Evolutionary conservation across 805 yeast genomes (phyloP), one percentile per base, ranked within the genome.

Genomic region (Cyberlindnera mrakii): DNA sequence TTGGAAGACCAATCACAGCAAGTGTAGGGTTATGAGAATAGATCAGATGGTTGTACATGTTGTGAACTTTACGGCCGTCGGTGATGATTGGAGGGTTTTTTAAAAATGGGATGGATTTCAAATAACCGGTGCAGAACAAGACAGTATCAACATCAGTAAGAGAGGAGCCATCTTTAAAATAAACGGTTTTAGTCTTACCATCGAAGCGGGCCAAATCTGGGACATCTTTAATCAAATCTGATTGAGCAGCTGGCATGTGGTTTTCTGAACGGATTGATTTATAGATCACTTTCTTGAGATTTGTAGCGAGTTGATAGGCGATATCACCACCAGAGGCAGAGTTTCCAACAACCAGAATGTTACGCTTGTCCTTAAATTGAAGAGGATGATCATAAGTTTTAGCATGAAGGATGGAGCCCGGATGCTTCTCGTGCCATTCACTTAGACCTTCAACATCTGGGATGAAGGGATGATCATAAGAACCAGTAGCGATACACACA

Each of bases 311-410:
- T 55, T 84, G 90, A 44, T 71, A 72, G 3, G 87, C 75, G 34
- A 85, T 66, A 56, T 88, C 96, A 16, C 78, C 74, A 23, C 91
- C 96, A 27, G 88, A 79, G 3, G 93, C 83, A 10, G 82, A 78
- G 52, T 80, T 82, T 0, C 95, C 95, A n/a, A 86, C 76, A 6
- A 85, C 72, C 35, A 86, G 59, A 14, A 81, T 77, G 29, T 62
- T 69, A 35, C 66, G 60, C 19, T 66, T 61, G 6, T 55, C 52
- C 32, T 40, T 25, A 45, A 67, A 82, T 13, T 65, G 67, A 1
- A 65, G 66, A 0, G 79, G 71, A 16, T 59, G 59, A 43, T 80
- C 70, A 54, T 70, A 84, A 31, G 70, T 61, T 47, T 78, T 78
- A 7, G 89, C 72, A 59, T 84, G 91, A 3, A 65, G 49, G 2